Evolutionary conservation across 345 rosid species (phyloP).

Genomic region (Psidium guajava): DNA sequence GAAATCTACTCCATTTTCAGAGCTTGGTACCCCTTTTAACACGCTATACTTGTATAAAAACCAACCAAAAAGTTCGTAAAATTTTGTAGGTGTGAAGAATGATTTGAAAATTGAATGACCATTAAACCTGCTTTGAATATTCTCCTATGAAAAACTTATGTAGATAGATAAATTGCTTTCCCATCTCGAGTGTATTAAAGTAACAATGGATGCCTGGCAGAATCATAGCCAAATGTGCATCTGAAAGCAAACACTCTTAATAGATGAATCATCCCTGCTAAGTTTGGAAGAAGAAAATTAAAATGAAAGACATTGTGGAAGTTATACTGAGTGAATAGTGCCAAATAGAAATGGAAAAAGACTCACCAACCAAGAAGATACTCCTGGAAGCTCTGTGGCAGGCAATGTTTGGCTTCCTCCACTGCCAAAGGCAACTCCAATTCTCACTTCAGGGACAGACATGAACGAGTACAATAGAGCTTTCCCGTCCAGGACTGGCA

Average conservation of each 20-base stretch:
- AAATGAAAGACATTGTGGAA: background rate
- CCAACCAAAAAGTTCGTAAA: background rate
- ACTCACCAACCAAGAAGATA: slow-evolving; percentile 95
- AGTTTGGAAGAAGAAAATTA: background rate
- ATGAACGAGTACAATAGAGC: slow-evolving; percentile 81
- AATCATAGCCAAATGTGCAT: background rate
- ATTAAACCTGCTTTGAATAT: background rate
- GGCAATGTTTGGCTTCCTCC: slow-evolving; percentile 95
- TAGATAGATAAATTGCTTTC: background rate
- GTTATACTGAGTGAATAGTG: background rate
- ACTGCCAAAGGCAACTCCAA: slow-evolving; percentile 92
- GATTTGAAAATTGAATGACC: background rate
- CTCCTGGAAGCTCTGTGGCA: slow-evolving; percentile 91
- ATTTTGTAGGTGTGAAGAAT: background rate
- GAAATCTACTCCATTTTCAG: background rate
- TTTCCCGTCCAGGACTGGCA: slow-evolving; percentile 75
- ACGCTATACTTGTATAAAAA: background rate
- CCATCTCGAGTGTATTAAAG: background rate
- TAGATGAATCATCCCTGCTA: background rate
- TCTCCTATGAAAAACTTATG: background rate
- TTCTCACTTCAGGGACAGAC: slow-evolving; percentile 71
- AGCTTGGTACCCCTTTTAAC: background rate
- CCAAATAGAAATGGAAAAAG: background rate
- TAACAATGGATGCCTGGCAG: background rate
- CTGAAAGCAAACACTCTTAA: background rate